Evolutionary conservation across 2,329 filamentous ascomycete species (phyloP).

Genomic region (Nigrospora sphaerica): DNA sequence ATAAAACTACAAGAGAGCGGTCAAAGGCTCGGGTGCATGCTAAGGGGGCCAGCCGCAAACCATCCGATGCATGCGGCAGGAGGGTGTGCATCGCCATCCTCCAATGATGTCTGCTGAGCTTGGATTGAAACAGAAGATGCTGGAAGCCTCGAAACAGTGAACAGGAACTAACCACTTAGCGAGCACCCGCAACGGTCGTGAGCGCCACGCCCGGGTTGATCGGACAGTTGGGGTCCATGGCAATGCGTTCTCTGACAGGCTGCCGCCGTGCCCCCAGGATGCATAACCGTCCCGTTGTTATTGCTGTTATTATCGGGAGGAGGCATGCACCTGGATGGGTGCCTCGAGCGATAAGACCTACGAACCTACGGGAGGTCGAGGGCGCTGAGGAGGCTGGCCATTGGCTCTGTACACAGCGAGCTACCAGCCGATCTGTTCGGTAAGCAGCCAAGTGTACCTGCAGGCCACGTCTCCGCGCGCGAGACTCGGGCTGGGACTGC

Average conservation of each 20-base stretch:
- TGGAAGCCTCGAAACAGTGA: conserved; percentile 18
- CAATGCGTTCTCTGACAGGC: too few species aligned
- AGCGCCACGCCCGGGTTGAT: too few species aligned
- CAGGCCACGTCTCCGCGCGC: conserved; percentile 7
- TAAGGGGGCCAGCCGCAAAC: too few species aligned
- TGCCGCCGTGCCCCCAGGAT: too few species aligned
- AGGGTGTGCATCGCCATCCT: conserved; percentile 5
- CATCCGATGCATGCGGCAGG: too few species aligned
- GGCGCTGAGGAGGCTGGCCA: conserved; percentile 8
- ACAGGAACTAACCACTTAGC: background rate
- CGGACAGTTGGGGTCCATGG: too few species aligned
- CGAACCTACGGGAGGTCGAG: background rate
- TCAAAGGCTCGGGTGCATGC: too few species aligned
- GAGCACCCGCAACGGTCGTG: background rate
- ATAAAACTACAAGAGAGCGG: too few species aligned
- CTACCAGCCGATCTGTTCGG: conserved; percentile 12
- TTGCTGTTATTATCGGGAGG: too few species aligned
- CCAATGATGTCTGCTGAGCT: conserved; percentile 18
- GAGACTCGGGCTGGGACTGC: conserved; percentile 1
- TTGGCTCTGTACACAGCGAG: conserved; percentile 7
- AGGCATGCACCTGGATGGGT: too few species aligned
- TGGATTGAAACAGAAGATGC: conserved; percentile 30
- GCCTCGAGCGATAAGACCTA: too few species aligned
- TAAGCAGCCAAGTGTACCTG: conserved; percentile 12
- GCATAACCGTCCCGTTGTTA: too few species aligned